Conservation (phyloP, 2,329 filamentous ascomycete genomes). For the Xylariaceae sp. region DNA sequence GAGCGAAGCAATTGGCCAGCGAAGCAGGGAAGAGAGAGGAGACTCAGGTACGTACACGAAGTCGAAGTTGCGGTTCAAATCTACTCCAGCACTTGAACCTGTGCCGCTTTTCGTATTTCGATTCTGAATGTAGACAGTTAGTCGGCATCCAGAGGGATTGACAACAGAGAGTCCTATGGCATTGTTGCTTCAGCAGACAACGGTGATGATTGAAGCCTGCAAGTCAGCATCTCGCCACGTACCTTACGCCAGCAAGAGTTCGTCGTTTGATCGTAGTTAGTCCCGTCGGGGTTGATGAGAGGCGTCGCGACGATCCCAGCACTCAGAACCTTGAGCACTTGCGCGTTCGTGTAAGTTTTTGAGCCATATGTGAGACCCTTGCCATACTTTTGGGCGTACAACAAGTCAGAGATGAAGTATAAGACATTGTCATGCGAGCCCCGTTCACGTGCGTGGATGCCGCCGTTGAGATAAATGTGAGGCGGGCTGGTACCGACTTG, state of each 20-base stretch:
- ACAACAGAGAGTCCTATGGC: too few relatives aligned
- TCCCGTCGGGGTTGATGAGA: slow-evolving; percentile 52
- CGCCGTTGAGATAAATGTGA: slow-evolving; percentile 49
- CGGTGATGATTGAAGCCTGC: too few relatives aligned
- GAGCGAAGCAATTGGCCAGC: too few relatives aligned
- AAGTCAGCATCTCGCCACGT: too few relatives aligned
- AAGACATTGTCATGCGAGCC: slow-evolving; percentile 53
- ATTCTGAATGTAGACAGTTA: slow-evolving; percentile 30
- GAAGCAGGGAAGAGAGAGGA: too few relatives aligned
- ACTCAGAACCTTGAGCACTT: slow-evolving; percentile 49
- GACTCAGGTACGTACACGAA: slow-evolving; percentile 37
- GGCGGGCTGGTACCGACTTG: slow-evolving; percentile 42
- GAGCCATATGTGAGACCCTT: slow-evolving; percentile 49
- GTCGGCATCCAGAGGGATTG: too few relatives aligned
- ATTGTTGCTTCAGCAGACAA: too few relatives aligned
- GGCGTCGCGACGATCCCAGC: slow-evolving; percentile 52
- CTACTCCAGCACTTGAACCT: slow-evolving; percentile 39
- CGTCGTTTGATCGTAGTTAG: slow-evolving; percentile 47
- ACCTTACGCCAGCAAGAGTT: slow-evolving; percentile 50
- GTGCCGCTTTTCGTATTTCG: slow-evolving; percentile 41
- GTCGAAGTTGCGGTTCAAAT: slow-evolving; percentile 56
- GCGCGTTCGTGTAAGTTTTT: slow-evolving; percentile 46
- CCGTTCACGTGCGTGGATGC: slow-evolving; percentile 55
- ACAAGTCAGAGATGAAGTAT: slow-evolving; percentile 55
- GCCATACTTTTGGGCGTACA: slow-evolving; percentile 47